Evolutionary conservation across 148 eudicot genomes (phyloP).

Genomic region (Oxyria digyna): DNA sequence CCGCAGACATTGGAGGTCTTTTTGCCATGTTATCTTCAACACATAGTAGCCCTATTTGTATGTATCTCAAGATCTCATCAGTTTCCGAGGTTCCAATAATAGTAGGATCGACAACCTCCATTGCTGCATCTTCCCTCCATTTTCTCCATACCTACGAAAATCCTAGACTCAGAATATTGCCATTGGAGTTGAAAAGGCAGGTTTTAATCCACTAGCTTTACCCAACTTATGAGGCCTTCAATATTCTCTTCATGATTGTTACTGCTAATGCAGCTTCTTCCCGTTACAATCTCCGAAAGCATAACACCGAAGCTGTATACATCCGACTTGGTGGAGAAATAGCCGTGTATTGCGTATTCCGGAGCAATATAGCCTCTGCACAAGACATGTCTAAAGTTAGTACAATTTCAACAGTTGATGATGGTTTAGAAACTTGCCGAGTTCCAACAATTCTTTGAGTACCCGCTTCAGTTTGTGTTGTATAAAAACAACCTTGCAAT

Average conservation of each 20-base stretch:
- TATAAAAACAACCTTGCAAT: constrained; percentile 21
- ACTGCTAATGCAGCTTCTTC: constrained; percentile 25
- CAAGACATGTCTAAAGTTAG: neutral
- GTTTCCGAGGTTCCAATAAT: neutral
- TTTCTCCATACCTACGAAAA: constrained; percentile 20
- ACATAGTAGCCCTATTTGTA: constrained; percentile 20
- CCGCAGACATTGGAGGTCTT: constrained; percentile 25
- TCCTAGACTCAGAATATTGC: neutral
- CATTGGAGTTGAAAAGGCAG: neutral
- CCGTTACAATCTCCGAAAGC: constrained; percentile 29
- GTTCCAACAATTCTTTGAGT: constrained; percentile 21
- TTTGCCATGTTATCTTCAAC: no score
- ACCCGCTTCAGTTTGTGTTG: constrained; percentile 16
- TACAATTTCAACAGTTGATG: neutral
- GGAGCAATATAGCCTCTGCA: no score
- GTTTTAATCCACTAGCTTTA: neutral
- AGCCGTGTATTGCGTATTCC: no score
- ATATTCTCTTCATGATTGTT: constrained; percentile 17
- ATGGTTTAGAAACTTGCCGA: constrained; percentile 17
- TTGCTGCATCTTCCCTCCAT: constrained; percentile 17
- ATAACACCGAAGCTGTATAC: constrained; percentile 42
- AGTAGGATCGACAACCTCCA: constrained; percentile 9
- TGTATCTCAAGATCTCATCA: constrained; percentile 16
- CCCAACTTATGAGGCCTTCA: constrained; percentile 22
- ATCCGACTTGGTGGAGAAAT: constrained; percentile 32